Evolutionary conservation across 352 stramenopile species (phyloP), one percentile per base, ranked within the genome.

Genomic region (Phytopythium oedochilum): DNA sequence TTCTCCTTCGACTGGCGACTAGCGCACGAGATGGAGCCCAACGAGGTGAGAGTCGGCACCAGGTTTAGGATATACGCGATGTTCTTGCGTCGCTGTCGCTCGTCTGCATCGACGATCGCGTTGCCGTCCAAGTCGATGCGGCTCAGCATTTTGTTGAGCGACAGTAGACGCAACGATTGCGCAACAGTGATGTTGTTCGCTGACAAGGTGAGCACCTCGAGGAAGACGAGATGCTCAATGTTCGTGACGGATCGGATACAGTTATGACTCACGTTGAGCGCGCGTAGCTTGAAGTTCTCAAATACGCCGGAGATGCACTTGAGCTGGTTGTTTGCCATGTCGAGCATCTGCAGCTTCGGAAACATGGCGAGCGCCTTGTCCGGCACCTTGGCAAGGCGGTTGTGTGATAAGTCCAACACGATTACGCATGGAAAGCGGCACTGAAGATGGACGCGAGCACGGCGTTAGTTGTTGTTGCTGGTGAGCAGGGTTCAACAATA

Each of bases 21-120:
- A 22, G 59, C 63, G 26, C 58, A 75, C 2, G 66, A 63, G n/a
- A 89, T 72, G 2, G 75, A 89, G 8, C 82, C 84, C 1, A 94
- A 55, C 0, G 73, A 85, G 34, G 64, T 60, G 17, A 94, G 59
- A 23, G 61, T 81, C 39, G 84, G 82, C 17, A 94, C 57, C 15
- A 94, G 68, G 59, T 94, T 94, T 9, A 88, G 53, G 2, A 94
- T 63, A n/a, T 92, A 72, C n/a, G 83, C 75, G 18, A 83, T 85
- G 35, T 86, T 77, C 51, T 85, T 85, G 17, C 81, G 69, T 5
- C 73, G 77, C 48, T 89, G 77, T 9, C 73, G 70, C 22, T 89
- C 78, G 38, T 92, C 75, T 0, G 69, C 84, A 39, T 78, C 66
- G 2, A 92, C 70, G 15, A 94, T 54, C 5, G 82, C 68, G 42